Percentiles rank a stretch among this genome's conserved stretches.
Evolutionary conservation across 192 early-diverging fungal species (phyloP).

Genomic region (Backusella australiensis): DNA sequence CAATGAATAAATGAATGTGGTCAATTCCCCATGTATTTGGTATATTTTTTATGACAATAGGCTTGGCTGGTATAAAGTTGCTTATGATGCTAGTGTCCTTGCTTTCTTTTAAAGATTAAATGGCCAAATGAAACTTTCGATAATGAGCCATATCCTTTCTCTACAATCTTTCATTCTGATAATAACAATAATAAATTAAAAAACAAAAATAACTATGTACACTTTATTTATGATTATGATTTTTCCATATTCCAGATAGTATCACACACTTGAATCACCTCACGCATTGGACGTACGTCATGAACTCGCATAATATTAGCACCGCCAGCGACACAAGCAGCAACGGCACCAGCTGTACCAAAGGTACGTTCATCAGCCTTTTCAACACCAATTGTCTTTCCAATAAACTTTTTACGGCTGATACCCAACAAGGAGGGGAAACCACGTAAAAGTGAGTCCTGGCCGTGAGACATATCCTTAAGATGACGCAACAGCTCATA

Average conservation of each 20-base stretch:
- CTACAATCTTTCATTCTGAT: too few species aligned
- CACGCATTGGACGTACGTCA: conserved; percentile 91
- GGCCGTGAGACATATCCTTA: conserved; percentile 49
- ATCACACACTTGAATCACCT: conserved; percentile 86
- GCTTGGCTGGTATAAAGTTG: too few species aligned
- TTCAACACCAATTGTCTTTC: conserved; percentile 59
- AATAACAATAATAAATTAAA: background rate
- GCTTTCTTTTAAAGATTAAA: too few species aligned
- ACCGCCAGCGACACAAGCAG: conserved; percentile 78
- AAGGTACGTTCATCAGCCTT: conserved; percentile 73
- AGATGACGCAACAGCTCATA: conserved; percentile 82
- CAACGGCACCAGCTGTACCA: conserved; percentile 89
- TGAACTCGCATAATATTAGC: conserved; percentile 89
- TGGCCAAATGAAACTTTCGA: too few species aligned
- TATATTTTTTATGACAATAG: too few species aligned
- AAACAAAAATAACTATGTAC: background rate
- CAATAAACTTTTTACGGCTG: conserved; percentile 92
- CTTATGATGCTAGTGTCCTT: too few species aligned
- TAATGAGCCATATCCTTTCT: too few species aligned
- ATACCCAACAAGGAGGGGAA: conserved; percentile 93
- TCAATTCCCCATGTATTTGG: too few species aligned
- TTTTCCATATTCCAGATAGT: conserved; percentile 41
- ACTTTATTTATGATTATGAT: conserved; percentile 3
- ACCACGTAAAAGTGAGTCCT: conserved; percentile 50
- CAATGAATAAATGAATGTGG: too few species aligned